These are phyloP conservation scores for Kurtzmaniella quercitrusa DNA, from an alignment of 1,139 yeast genomes.

Conservation along the genomic window DNA sequence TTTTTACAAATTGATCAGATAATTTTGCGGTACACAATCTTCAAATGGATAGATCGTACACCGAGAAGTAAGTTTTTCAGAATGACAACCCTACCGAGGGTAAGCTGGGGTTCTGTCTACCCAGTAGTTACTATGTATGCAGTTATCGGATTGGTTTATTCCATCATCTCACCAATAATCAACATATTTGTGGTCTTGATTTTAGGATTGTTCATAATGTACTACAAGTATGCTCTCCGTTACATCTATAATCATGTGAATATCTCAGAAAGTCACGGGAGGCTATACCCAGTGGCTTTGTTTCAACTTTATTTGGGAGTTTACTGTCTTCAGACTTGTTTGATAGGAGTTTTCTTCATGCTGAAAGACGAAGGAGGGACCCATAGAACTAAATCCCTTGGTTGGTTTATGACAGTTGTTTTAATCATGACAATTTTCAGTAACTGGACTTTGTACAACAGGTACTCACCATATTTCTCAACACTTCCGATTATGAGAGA, in stretches of 20 bases:
- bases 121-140: conserved; percentile 75
- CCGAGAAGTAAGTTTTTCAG: conserved; percentile 56
- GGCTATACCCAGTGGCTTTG: conserved; percentile 67
- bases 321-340: conserved; percentile 72
- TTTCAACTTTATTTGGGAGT: conserved; percentile 75
- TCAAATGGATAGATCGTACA: conserved; percentile 42
- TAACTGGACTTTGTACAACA: conserved; percentile 26
- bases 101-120: conserved; percentile 75
- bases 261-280: conserved; percentile 64
- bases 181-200: conserved; percentile 59
- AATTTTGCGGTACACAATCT: conserved; percentile 30
- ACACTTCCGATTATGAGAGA: conserved; percentile 26
- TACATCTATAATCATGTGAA: conserved; percentile 48
- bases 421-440: conserved; percentile 33
- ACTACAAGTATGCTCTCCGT: conserved; percentile 66
- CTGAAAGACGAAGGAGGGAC: conserved; percentile 43
- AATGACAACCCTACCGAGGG: conserved; percentile 36
- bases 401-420: conserved; percentile 42
- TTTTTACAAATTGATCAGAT: conserved; percentile 53
- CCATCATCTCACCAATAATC: conserved; percentile 75
- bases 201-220: conserved; percentile 51
- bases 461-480: conserved; percentile 25
- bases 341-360: conserved; percentile 69
- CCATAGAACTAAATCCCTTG: conserved; percentile 33
- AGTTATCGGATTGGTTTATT: conserved; percentile 70